Conservation (phyloP, 306 rosid species). For the Corylus heterophylla region DNA sequence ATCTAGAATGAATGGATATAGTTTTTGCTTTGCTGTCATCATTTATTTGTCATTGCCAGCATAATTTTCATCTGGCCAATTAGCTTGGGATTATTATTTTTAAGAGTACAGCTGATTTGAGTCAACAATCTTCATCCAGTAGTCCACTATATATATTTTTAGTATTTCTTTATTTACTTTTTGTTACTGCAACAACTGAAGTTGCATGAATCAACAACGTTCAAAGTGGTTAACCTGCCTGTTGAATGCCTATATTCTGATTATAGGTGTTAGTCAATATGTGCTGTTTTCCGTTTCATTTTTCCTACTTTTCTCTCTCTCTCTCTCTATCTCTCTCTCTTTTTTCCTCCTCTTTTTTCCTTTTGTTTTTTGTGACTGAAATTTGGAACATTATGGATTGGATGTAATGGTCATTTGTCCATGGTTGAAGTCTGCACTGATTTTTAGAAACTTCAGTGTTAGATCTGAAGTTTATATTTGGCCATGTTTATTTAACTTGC, state of each 20-base stretch:
- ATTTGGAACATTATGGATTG: too few species aligned
- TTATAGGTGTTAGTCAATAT: too few species aligned
- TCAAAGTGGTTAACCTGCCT: not conserved
- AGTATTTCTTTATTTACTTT: not conserved
- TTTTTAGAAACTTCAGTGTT: not conserved
- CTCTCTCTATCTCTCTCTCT: too few species aligned
- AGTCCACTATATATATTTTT: not conserved
- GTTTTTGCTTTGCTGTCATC: not conserved
- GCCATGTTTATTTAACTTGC: not conserved
- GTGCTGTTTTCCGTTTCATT: not conserved
- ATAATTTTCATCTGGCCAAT: not conserved
- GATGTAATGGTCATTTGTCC: too few species aligned
- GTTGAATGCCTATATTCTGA: not conserved
- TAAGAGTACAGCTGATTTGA: not conserved
- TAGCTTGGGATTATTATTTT: not conserved
- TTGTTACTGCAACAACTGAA: not conserved
- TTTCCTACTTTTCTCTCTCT: not conserved
- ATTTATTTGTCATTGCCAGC: not conserved
- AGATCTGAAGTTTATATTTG: too few species aligned
- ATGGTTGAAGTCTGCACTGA: not conserved
- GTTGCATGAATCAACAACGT: not conserved
- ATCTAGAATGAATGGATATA: not conserved
- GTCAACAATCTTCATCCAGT: not conserved
- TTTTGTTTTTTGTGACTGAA: too few species aligned
- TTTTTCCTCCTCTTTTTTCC: not conserved